These are phyloP conservation scores for Chenopodium quinoa DNA, from an alignment of 148 eudicot genomes.

Conservation along the genomic window DNA sequence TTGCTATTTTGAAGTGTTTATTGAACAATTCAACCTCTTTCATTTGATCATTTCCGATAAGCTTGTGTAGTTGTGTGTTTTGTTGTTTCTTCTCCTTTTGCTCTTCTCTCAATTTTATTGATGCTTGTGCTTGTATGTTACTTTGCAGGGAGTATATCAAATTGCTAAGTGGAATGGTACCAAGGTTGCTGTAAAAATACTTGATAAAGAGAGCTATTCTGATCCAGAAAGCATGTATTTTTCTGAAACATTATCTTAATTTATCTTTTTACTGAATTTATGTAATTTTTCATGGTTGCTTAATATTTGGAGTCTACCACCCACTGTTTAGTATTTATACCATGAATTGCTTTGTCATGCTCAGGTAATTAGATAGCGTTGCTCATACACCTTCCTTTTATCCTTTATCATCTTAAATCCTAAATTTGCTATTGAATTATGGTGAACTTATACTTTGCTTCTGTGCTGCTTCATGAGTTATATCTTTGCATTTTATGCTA, in stretches of 20 bases:
- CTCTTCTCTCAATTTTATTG: neutral
- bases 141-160: slow-evolving; percentile 82
- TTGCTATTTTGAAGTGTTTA: too few relatives aligned
- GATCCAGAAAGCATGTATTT: slow-evolving; percentile 90
- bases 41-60: too few relatives aligned
- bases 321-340: neutral
- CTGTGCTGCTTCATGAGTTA: slow-evolving; percentile 5
- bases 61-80: neutral
- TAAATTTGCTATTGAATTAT: neutral
- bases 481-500: too few relatives aligned
- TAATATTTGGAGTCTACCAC: neutral
- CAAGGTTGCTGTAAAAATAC: slow-evolving; percentile 96
- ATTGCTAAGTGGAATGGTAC: slow-evolving; percentile 99
- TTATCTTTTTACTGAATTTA: neutral
- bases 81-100: neutral
- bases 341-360: slow-evolving; percentile 1
- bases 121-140: slow-evolving; percentile 10
- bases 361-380: neutral
- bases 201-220: slow-evolving; percentile 86
- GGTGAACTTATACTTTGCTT: neutral
- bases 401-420: slow-evolving; percentile 1
- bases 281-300: neutral
- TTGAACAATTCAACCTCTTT: too few relatives aligned
- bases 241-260: slow-evolving; percentile 9
- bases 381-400: neutral